phyloP scores from a whole-genome alignment of 176 grass and related monocot genomes.

The Musa acuminata region DNA sequence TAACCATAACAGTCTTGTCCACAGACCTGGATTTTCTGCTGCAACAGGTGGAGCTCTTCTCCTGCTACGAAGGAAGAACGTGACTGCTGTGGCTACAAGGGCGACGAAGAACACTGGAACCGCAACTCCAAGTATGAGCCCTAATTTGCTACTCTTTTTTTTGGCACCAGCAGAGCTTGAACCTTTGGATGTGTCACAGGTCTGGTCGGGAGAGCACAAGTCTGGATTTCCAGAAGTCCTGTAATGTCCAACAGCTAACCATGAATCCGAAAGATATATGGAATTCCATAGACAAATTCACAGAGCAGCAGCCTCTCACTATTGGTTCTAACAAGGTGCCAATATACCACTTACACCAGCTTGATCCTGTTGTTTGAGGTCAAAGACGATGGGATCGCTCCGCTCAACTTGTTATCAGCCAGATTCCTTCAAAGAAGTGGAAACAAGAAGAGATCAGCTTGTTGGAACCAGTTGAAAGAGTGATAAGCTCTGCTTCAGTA shows the following conservation, averaged over 20 bases:
- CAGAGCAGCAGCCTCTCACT: background rate
- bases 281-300: background rate
- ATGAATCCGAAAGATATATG: background rate
- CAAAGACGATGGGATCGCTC: background rate
- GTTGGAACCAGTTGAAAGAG: background rate
- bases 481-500: background rate
- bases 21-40: too few relatives aligned
- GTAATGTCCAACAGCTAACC: background rate
- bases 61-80: too few relatives aligned
- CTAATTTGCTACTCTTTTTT: too few relatives aligned
- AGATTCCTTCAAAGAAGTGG: background rate
- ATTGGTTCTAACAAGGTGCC: background rate
- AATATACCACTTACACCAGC: background rate
- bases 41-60: too few relatives aligned
- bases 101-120: too few relatives aligned
- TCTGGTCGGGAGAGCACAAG: background rate
- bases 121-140: too few relatives aligned
- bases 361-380: slow-evolving; percentile 3
- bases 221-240: background rate
- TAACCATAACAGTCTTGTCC: too few relatives aligned
- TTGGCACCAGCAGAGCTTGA: too few relatives aligned
- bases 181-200: too few relatives aligned
- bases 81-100: too few relatives aligned
- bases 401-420: background rate
- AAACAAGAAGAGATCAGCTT: background rate